phyloP scores from a whole-genome alignment of 2,329 filamentous ascomycete species.

The Canariomyces notabilis region DNA sequence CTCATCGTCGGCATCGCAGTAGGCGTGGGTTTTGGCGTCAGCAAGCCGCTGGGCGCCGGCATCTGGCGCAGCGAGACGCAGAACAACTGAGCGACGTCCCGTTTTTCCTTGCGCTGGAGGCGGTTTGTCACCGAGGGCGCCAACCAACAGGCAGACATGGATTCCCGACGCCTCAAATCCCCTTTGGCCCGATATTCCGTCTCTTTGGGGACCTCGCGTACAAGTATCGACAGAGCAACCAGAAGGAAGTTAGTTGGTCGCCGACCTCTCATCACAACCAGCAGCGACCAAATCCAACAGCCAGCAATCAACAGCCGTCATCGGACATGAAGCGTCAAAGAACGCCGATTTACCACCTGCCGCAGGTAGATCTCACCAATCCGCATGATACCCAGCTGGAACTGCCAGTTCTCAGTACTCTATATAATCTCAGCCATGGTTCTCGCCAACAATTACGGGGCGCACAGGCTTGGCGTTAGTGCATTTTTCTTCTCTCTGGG shows the following conservation, averaged over 20 bases:
- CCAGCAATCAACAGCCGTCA: background rate
- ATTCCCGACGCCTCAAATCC: too few species aligned
- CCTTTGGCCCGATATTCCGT: too few species aligned
- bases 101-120: background rate
- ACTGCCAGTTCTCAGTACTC: constrained; percentile 3
- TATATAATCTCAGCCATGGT: constrained; percentile 1
- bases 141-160: background rate
- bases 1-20: constrained; percentile 25
- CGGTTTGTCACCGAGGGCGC: background rate
- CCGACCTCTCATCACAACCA: background rate
- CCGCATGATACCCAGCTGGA: constrained; percentile 3
- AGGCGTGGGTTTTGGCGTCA: constrained; percentile 53
- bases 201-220: too few species aligned
- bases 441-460: background rate
- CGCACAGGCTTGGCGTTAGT: constrained; percentile 8
- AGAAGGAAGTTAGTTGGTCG: too few species aligned
- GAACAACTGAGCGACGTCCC: constrained; percentile 13
- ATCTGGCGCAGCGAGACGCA: constrained; percentile 44
- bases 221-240: too few species aligned
- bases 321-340: constrained; percentile 1
- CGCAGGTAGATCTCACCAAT: background rate
- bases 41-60: constrained; percentile 54
- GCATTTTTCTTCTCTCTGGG: constrained; percentile 1
- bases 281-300: background rate
- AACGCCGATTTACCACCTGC: background rate